Conservation (phyloP, 2,329 filamentous ascomycete species). For the Penicillium polonicum region DNA sequence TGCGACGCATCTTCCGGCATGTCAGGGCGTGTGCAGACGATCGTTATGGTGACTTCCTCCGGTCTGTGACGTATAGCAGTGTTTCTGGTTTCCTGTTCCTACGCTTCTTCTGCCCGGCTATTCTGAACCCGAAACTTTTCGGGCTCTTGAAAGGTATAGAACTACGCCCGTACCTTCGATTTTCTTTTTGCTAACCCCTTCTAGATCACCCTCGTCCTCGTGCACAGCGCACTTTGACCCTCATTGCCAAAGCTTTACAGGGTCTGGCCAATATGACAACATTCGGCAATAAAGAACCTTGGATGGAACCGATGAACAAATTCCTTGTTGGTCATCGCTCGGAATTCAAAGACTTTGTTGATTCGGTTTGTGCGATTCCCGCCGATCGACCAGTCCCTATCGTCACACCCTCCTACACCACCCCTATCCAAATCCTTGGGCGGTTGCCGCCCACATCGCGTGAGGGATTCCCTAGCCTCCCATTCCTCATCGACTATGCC, state of each 20-base stretch:
- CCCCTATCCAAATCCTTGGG: conserved; percentile 83
- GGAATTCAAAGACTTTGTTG: conserved; percentile 82
- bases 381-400: conserved; percentile 64
- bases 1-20: conserved; percentile 84
- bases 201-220: conserved; percentile 75
- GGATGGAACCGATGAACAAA: conserved; percentile 98
- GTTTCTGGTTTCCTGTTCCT: conserved; percentile 94
- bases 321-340: conserved; percentile 75
- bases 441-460: conserved; percentile 76
- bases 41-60: conserved; percentile 86
- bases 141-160: conserved; percentile 68
- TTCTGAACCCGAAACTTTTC: conserved; percentile 91
- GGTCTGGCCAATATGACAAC: conserved; percentile 86
- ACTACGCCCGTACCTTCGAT: not conserved
- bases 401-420: conserved; percentile 83
- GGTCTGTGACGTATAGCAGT: conserved; percentile 87
- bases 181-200: conserved; percentile 23
- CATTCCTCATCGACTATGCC: conserved; percentile 87
- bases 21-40: conserved; percentile 91
- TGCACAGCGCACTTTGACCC: conserved; percentile 82
- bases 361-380: conserved; percentile 79
- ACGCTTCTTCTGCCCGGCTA: conserved; percentile 93
- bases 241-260: conserved; percentile 90
- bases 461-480: conserved; percentile 89
- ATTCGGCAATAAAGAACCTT: conserved; percentile 93